Conservation (phyloP, 2,329 filamentous ascomycete species). For the Cytospora piceae region DNA sequence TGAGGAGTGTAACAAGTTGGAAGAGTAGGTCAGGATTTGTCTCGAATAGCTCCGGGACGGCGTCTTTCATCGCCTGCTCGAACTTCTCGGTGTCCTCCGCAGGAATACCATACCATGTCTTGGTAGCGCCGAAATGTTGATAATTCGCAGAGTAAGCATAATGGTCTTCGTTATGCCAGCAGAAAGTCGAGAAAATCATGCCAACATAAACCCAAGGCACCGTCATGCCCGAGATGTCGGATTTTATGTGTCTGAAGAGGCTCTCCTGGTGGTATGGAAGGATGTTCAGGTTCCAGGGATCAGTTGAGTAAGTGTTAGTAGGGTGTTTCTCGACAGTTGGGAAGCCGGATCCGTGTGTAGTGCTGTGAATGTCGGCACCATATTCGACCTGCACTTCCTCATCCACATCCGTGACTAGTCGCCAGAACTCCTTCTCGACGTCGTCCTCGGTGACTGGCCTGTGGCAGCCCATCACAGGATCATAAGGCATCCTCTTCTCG, state of each 20-base stretch:
- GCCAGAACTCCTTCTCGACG: constrained; percentile 96
- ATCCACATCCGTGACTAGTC: constrained; percentile 87
- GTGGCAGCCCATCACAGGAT: constrained; percentile 79
- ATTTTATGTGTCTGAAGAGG: constrained; percentile 95
- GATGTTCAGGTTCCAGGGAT: constrained; percentile 95
- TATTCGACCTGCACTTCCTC: constrained; percentile 98
- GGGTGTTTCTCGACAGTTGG: constrained; percentile 92
- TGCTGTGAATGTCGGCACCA: constrained; percentile 96
- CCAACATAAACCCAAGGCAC: constrained; percentile 99
- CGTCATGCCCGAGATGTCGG: constrained; percentile 98
- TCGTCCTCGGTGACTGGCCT: constrained; percentile 90
- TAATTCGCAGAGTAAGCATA: constrained; percentile 98
- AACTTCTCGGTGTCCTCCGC: constrained; percentile 93
- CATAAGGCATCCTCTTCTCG: constrained; percentile 84
- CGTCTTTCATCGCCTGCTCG: constrained; percentile 91
- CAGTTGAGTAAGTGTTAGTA: constrained; percentile 80
- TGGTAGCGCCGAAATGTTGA: constrained; percentile 96
- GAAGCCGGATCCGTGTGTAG: constrained; percentile 95
- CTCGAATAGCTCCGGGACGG: constrained; percentile 94
- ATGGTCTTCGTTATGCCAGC: constrained; percentile 99
- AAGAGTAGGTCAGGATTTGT: constrained; percentile 95
- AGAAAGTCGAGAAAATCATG: constrained; percentile 99
- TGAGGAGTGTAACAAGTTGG: constrained; percentile 93
- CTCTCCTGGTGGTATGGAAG: constrained; percentile 89
- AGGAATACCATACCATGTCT: constrained; percentile 99